A percentile compares a stretch with the other conserved stretches of the same genome.
Conservation (phyloP, 805 yeast genomes). For the Schwanniomyces vanrijiae region DNA sequence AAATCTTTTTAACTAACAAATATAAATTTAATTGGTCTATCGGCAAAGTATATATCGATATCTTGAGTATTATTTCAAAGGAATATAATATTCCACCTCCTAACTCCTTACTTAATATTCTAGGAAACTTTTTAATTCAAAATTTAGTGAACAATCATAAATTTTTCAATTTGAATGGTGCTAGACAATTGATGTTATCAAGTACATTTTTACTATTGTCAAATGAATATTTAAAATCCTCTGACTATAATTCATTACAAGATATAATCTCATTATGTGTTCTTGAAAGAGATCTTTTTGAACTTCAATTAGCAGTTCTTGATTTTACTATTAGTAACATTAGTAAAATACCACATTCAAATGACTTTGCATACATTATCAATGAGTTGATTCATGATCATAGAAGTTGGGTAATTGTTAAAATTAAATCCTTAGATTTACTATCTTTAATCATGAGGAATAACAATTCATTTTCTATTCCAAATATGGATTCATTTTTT, state of each 20-base stretch:
- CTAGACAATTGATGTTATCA: constrained; percentile 47
- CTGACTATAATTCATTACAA: constrained; percentile 14
- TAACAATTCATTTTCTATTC: neutral
- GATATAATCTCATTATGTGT: constrained; percentile 35
- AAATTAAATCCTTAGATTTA: constrained; percentile 39
- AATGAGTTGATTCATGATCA: constrained; percentile 20
- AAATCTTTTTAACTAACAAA: constrained; percentile 8
- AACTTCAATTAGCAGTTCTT: constrained; percentile 46
- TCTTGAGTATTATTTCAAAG: constrained; percentile 9
- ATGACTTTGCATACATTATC: constrained; percentile 10
- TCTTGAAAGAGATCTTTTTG: constrained; percentile 29
- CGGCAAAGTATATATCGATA: constrained; percentile 29
- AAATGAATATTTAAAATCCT: constrained; percentile 9
- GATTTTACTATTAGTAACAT: constrained; percentile 19
- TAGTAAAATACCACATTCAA: neutral
- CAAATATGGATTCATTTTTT: neutral
- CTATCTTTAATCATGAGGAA: constrained; percentile 17
- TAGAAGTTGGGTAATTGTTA: constrained; percentile 43
- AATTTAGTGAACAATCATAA: constrained; percentile 16
- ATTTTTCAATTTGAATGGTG: constrained; percentile 41
- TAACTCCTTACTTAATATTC: constrained; percentile 8
- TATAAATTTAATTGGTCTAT: constrained; percentile 22
- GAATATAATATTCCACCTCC: constrained; percentile 6
- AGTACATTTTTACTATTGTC: constrained; percentile 29
- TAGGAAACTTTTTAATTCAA: constrained; percentile 37